Percentiles rank a stretch among this genome's conserved stretches.
phyloP scores from a whole-genome alignment of 73 alveolate genomes.

The Tetrahymena elliotti region DNA sequence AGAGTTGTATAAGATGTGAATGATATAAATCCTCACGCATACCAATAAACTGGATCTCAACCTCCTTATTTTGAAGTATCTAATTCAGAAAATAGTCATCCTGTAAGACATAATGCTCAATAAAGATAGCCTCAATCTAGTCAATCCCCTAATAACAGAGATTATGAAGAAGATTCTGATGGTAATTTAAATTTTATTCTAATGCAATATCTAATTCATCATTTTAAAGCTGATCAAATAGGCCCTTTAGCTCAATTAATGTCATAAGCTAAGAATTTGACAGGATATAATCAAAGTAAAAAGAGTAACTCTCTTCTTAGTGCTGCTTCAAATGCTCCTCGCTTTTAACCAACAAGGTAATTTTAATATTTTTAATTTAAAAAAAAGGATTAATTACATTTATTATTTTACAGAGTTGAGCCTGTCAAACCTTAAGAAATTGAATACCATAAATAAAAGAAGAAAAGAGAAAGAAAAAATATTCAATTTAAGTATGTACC shows the following conservation, averaged over 20 bases:
- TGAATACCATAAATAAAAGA: not conserved
- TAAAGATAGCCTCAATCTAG: not conserved
- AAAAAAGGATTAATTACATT: not conserved
- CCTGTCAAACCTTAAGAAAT: not conserved
- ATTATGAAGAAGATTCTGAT: not conserved
- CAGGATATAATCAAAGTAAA: not conserved
- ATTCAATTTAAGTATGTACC: not conserved
- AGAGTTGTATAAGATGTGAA: not conserved
- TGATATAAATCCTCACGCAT: not conserved
- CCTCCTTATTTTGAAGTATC: not conserved
- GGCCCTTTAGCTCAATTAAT: not conserved
- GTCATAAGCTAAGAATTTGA: not conserved
- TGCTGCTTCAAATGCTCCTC: not conserved
- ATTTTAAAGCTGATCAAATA: not conserved
- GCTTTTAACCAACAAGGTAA: not conserved
- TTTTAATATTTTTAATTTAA: not conserved
- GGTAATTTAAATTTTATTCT: no score
- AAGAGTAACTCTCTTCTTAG: not conserved
- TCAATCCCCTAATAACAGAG: not conserved
- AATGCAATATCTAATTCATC: no score
- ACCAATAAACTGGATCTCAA: not conserved
- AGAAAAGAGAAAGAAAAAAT: not conserved
- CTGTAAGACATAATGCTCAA: not conserved
- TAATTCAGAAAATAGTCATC: not conserved
- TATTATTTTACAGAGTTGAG: not conserved